Conservation (phyloP, 108 stramenopile species). For the Cyclotella atomus region DNA sequence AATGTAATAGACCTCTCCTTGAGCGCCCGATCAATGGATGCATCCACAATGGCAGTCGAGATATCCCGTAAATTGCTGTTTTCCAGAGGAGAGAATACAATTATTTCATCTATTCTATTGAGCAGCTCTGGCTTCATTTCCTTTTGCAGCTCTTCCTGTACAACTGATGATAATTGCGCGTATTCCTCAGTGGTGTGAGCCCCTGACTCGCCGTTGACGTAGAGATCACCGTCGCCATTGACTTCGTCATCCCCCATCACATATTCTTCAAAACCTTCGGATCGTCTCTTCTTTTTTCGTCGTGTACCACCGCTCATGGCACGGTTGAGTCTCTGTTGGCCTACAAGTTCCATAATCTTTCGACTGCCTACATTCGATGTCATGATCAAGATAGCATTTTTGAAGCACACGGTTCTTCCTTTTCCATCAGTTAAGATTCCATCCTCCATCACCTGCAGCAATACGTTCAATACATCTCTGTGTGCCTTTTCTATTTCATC, state of each 20-base stretch:
- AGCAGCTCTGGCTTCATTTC: constrained; percentile 96
- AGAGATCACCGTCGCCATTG: constrained; percentile 6
- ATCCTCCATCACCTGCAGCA: constrained; percentile 97
- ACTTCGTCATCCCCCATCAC: constrained; percentile 20
- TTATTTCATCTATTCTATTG: constrained; percentile 99
- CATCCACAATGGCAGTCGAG: constrained; percentile 62
- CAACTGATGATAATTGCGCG: constrained; percentile 74
- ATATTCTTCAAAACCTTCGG: constrained; percentile 45
- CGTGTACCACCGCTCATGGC: constrained; percentile 14
- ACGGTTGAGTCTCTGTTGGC: constrained; percentile 29
- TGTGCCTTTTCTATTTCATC: constrained; percentile 99
- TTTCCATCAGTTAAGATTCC: constrained; percentile 99
- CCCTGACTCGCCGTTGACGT: constrained; percentile 15
- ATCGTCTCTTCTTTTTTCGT: constrained; percentile 39
- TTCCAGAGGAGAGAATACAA: constrained; percentile 90
- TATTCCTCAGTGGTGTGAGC: constrained; percentile 56
- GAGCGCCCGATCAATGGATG: constrained; percentile 63
- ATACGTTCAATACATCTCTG: constrained; percentile 92
- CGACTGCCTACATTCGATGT: constrained; percentile 94
- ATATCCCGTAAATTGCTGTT: constrained; percentile 77
- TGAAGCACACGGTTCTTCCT: constrained; percentile 94
- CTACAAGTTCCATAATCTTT: constrained; percentile 76
- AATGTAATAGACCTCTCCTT: constrained; percentile 64
- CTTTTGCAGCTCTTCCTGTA: constrained; percentile 89
- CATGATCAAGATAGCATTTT: constrained; percentile 95